A percentile compares a stretch with the other conserved stretches of the same genome.
Evolutionary conservation across 352 stramenopile species (phyloP).

Genomic region (Phytophthora tentaculata): DNA sequence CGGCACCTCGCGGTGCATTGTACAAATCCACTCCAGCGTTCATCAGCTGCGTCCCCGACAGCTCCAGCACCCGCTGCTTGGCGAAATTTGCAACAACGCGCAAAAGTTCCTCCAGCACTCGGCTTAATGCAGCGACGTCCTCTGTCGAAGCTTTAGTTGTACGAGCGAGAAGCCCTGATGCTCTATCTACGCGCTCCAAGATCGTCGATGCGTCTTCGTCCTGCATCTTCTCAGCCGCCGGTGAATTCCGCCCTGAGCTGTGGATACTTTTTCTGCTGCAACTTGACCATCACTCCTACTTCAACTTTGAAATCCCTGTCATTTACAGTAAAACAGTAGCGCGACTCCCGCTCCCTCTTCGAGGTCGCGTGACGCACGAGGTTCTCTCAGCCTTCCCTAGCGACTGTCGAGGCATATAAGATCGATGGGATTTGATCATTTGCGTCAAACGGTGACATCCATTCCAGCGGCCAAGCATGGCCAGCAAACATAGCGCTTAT

Average conservation of each 20-base stretch:
- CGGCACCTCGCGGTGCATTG: conserved; percentile 56
- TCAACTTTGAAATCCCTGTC: conserved; percentile 17
- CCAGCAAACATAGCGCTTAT: no score
- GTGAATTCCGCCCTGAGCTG: conserved; percentile 25
- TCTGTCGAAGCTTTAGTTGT: conserved; percentile 7
- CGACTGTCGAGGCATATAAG: no score
- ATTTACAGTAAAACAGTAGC: background rate
- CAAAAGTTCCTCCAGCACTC: conserved; percentile 43
- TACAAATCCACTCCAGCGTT: conserved; percentile 72
- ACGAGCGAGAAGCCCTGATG: conserved; percentile 23
- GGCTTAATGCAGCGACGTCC: conserved; percentile 12
- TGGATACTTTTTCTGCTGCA: background rate
- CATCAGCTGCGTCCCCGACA: conserved; percentile 51
- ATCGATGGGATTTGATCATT: no score
- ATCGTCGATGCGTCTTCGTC: conserved; percentile 25
- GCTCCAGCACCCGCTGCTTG: conserved; percentile 36
- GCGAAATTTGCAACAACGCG: conserved; percentile 24
- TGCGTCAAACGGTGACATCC: no score
- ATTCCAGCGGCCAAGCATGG: no score
- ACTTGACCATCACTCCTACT: conserved; percentile 41
- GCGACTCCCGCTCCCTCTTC: no score
- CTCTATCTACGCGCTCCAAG: conserved; percentile 25
- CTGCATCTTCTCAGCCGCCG: conserved; percentile 9
- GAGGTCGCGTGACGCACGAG: no score
- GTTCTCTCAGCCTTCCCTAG: no score